Evolutionary conservation across 768 basidiomycete species (phyloP).

Genomic region (Mycena rosella): DNA sequence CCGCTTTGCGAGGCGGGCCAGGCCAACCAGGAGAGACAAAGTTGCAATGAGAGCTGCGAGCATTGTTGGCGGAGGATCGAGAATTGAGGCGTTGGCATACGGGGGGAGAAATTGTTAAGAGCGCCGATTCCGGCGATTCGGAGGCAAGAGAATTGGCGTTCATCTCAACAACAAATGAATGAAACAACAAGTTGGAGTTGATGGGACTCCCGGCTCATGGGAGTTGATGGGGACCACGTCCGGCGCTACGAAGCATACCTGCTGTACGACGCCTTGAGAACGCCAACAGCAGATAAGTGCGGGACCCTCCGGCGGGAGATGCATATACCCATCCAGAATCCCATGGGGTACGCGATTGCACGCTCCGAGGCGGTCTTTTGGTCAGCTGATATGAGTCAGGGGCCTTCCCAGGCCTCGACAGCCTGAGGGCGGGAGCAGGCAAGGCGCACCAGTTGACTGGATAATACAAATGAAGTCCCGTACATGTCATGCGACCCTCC

Average conservation of each 20-base stretch:
- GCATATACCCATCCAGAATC: not conserved
- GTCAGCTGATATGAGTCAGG: constrained; percentile 5
- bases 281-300: not conserved
- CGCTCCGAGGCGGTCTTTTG: constrained; percentile 6
- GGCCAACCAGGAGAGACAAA: not conserved
- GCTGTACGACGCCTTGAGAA: constrained; percentile 19
- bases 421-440: not conserved
- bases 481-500: constrained; percentile 24
- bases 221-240: too few relatives aligned
- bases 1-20: not conserved
- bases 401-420: not conserved
- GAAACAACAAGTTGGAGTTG: too few relatives aligned
- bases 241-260: constrained; percentile 16
- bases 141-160: too few relatives aligned
- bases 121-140: not conserved
- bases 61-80: not conserved
- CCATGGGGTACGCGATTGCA: not conserved
- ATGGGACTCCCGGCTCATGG: too few relatives aligned
- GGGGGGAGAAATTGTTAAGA: too few relatives aligned
- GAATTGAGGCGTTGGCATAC: not conserved
- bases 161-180: too few relatives aligned
- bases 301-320: not conserved
- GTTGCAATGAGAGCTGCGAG: not conserved
- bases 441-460: not conserved
- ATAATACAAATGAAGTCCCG: not conserved